phyloP scores from a whole-genome alignment of 257 asterid species.

The Anisodus tanguticus region DNA sequence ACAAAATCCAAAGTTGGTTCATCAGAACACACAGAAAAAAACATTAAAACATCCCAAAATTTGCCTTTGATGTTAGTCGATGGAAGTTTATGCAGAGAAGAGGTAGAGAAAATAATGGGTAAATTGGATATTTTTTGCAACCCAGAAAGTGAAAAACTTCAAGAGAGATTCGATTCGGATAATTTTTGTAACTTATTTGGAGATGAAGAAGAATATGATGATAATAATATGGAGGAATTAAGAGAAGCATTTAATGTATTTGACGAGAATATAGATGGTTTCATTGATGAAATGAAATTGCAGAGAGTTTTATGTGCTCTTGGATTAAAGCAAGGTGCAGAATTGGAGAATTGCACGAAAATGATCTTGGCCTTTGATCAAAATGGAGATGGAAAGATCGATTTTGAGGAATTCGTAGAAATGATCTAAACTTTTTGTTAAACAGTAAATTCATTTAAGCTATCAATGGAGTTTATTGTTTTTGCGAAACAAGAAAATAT shows the following conservation, averaged over 20 bases:
- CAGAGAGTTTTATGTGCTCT: constrained; percentile 31
- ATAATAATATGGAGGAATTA: constrained; percentile 31
- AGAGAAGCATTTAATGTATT: constrained; percentile 36
- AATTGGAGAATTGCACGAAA: constrained; percentile 34
- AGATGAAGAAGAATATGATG: neutral
- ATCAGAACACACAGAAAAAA: neutral
- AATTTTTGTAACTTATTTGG: constrained; percentile 30
- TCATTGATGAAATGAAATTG: constrained; percentile 37
- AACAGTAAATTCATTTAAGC: constrained; percentile 1
- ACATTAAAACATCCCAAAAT: neutral
- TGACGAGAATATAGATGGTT: constrained; percentile 42
- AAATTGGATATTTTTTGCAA: constrained; percentile 27
- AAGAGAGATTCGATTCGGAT: neutral
- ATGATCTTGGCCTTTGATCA: constrained; percentile 39
- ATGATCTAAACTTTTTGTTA: neutral
- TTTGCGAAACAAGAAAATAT: constrained; percentile 7
- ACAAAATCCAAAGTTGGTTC: neutral
- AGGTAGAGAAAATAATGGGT: constrained; percentile 26
- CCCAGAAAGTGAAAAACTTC: constrained; percentile 26
- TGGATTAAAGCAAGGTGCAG: constrained; percentile 35
- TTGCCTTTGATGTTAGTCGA: neutral
- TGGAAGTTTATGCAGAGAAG: constrained; percentile 19
- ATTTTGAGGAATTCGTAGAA: constrained; percentile 34
- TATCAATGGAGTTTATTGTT: neutral
- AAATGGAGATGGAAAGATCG: constrained; percentile 39